These are phyloP conservation scores for Lecanicillium sp. DNA, from an alignment of 2,329 filamentous ascomycete genomes.

Conservation along the genomic window DNA sequence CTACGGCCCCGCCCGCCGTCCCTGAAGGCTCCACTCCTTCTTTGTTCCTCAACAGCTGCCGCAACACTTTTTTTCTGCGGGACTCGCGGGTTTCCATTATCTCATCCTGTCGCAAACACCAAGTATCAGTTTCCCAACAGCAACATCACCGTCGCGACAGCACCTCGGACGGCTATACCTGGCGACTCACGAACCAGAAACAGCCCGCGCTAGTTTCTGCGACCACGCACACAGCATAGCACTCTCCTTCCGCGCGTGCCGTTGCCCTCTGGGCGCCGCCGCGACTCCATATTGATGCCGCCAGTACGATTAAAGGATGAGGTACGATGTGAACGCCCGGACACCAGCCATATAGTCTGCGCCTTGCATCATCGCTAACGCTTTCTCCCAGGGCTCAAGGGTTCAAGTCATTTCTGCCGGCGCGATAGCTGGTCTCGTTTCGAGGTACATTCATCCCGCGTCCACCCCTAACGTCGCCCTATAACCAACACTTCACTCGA, in stretches of 20 bases:
- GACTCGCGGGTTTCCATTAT: not conserved
- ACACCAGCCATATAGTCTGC: no score
- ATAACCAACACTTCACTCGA: conserved; percentile 14
- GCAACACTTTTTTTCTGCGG: not conserved
- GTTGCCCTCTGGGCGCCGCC: not conserved
- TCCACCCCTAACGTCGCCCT: not conserved
- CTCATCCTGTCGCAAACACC: not conserved
- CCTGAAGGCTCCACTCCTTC: conserved; percentile 1
- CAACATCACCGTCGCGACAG: no score
- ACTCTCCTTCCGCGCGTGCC: not conserved
- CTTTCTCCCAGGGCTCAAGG: conserved; percentile 42
- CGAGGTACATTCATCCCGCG: conserved; percentile 51
- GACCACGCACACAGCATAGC: not conserved
- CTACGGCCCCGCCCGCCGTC: conserved; percentile 1
- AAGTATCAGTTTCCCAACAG: not conserved
- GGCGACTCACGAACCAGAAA: no score
- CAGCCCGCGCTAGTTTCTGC: no score
- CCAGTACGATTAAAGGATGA: conserved; percentile 52
- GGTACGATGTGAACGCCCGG: conserved; percentile 29
- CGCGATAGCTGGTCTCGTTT: conserved; percentile 72
- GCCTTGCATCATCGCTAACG: conserved; percentile 1
- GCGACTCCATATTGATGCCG: conserved; percentile 34
- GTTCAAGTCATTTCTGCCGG: conserved; percentile 52
- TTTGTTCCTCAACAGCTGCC: not conserved
- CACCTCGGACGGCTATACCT: no score